phyloP scores from a whole-genome alignment of 2,329 filamentous ascomycete genomes.

The Beauveria asiatica region DNA sequence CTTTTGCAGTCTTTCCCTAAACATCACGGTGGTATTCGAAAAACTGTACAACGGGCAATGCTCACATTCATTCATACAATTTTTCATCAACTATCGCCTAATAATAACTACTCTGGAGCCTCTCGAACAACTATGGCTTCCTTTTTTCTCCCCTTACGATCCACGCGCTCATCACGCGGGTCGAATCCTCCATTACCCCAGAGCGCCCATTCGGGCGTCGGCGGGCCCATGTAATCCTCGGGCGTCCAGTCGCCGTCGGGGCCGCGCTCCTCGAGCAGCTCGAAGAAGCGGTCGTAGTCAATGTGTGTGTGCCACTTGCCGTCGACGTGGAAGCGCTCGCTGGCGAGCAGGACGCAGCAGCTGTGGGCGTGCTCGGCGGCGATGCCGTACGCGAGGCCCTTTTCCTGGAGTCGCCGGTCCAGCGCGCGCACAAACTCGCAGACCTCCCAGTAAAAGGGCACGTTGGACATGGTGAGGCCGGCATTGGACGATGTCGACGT shows the following conservation, averaged over 20 bases:
- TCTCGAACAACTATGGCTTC: constrained; percentile 30
- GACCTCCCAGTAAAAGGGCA: constrained; percentile 91
- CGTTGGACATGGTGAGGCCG: constrained; percentile 92
- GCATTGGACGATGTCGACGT: constrained; percentile 77
- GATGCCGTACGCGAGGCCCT: constrained; percentile 78
- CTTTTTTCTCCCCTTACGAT: constrained; percentile 70
- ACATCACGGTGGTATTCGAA: too few relatives aligned
- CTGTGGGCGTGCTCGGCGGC: constrained; percentile 92
- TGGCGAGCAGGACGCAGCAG: constrained; percentile 84
- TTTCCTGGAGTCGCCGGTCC: constrained; percentile 55
- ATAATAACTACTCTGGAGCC: constrained; percentile 16
- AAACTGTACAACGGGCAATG: neutral
- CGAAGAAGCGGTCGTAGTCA: constrained; percentile 83
- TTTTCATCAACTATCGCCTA: neutral
- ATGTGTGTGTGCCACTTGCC: constrained; percentile 88
- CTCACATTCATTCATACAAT: neutral
- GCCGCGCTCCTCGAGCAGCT: constrained; percentile 63
- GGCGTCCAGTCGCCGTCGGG: constrained; percentile 65
- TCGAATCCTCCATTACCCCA: constrained; percentile 96
- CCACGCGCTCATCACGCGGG: constrained; percentile 78
- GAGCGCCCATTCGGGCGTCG: constrained; percentile 87
- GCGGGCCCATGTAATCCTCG: constrained; percentile 80
- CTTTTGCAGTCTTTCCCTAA: too few relatives aligned
- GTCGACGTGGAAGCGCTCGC: constrained; percentile 65
- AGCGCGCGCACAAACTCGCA: constrained; percentile 72